phyloP scores from a whole-genome alignment of 768 basidiomycete species.

The Termitomyces sp. region DNA sequence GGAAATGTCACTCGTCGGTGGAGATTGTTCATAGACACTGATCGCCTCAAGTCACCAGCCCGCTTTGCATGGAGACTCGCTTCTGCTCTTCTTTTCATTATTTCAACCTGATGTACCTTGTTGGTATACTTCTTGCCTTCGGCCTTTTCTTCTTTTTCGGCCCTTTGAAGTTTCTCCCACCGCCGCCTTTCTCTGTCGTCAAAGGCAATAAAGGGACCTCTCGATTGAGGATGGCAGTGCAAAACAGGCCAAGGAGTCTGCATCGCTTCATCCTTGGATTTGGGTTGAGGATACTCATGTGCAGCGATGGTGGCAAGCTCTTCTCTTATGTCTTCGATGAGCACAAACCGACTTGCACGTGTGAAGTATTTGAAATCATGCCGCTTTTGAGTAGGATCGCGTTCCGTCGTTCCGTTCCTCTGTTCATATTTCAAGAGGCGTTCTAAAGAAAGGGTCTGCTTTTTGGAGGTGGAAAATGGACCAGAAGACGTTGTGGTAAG shows the following conservation, averaged over 20 bases:
- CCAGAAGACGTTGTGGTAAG: constrained; percentile 24
- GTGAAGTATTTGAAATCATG: constrained; percentile 87
- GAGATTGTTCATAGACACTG: constrained; percentile 75
- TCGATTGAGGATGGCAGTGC: constrained; percentile 66
- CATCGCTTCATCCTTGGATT: constrained; percentile 42
- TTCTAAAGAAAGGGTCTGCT: constrained; percentile 45
- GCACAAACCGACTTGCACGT: constrained; percentile 67
- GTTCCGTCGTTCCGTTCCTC: constrained; percentile 82
- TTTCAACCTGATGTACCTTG: constrained; percentile 26
- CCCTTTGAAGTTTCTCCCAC: constrained; percentile 53
- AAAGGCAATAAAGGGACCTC: constrained; percentile 72
- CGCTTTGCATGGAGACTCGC: constrained; percentile 24
- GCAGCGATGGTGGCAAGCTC: constrained; percentile 81
- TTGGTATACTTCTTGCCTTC: constrained; percentile 29
- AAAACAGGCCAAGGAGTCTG: constrained; percentile 79
- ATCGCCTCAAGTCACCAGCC: constrained; percentile 59
- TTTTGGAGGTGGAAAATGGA: constrained; percentile 20
- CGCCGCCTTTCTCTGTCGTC: constrained; percentile 69
- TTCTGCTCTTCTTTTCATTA: constrained; percentile 33
- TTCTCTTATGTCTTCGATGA: constrained; percentile 86
- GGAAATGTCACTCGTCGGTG: constrained; percentile 43
- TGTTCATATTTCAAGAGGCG: constrained; percentile 76
- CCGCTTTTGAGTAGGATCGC: constrained; percentile 84
- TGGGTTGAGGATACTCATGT: constrained; percentile 68
- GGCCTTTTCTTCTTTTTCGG: constrained; percentile 39